These are phyloP conservation scores for Penicillium salamii DNA, from an alignment of 495 filamentous ascomycete species.

Conservation along the genomic window DNA sequence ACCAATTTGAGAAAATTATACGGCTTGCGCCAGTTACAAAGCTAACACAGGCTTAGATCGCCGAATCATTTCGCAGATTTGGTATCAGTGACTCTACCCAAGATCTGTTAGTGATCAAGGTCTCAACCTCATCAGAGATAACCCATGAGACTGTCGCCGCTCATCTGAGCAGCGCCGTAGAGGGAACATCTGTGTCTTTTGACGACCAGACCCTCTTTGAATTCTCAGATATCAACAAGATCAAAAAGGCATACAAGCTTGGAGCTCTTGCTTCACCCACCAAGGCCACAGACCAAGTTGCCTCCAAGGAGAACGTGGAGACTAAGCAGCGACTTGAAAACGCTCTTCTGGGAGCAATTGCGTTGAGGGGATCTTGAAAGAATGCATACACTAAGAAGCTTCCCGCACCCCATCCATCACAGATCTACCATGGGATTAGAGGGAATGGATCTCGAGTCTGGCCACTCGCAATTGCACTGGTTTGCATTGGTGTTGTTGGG, in stretches of 20 bases:
- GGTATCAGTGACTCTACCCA: conserved; percentile 71
- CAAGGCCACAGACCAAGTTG: conserved; percentile 3
- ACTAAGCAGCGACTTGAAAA: conserved; percentile 55
- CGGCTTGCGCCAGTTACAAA: not conserved
- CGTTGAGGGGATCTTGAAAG: conserved; percentile 58
- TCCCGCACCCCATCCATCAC: too few relatives aligned
- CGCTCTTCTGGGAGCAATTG: conserved; percentile 67
- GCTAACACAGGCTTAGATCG: conserved; percentile 60
- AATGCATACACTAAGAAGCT: too few relatives aligned
- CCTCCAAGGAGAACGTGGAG: conserved; percentile 24
- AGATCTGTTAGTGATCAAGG: conserved; percentile 72
- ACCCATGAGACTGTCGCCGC: conserved; percentile 52
- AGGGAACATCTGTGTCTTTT: conserved; percentile 61
- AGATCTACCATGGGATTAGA: too few relatives aligned
- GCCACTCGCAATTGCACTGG: too few relatives aligned
- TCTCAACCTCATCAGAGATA: conserved; percentile 47
- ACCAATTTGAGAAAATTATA: not conserved
- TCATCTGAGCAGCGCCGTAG: conserved; percentile 60
- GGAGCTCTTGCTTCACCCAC: conserved; percentile 46
- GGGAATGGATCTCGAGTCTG: too few relatives aligned
- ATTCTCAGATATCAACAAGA: conserved; percentile 62
- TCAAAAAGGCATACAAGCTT: conserved; percentile 83
- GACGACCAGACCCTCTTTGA: conserved; percentile 57
- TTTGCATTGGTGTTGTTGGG: not conserved
- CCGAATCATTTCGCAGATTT: conserved; percentile 84